A percentile compares a stretch with the other conserved stretches of the same genome.
Conservation (phyloP, 23 red algal genomes). For the Gracilariopsis chorda region DNA sequence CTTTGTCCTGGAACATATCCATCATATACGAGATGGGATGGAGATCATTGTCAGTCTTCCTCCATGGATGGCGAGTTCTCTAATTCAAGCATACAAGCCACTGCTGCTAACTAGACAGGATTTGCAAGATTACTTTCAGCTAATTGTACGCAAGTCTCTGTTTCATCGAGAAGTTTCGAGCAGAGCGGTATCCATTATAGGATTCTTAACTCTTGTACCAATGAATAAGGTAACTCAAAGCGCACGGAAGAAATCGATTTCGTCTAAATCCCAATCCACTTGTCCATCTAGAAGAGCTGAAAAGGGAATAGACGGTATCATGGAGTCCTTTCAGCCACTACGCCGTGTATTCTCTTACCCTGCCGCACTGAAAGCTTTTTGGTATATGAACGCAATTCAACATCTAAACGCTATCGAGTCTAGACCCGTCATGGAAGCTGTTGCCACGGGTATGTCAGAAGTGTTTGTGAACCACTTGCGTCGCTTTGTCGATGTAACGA, state of each 20-base stretch:
- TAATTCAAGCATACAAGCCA: constrained; percentile 38
- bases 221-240: background rate
- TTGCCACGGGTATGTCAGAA: constrained; percentile 32
- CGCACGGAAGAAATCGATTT: background rate
- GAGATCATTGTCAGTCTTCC: constrained; percentile 46
- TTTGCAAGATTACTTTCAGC: constrained; percentile 43
- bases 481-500: constrained; percentile 23
- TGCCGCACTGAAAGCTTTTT: constrained; percentile 16
- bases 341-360: constrained; percentile 60
- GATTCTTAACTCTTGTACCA: constrained; percentile 35
- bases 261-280: background rate
- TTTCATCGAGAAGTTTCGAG: constrained; percentile 50
- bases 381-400: constrained; percentile 34
- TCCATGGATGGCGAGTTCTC: constrained; percentile 24
- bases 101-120: constrained; percentile 27
- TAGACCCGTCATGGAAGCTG: background rate
- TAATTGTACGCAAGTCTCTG: constrained; percentile 45
- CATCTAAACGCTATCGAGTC: constrained; percentile 14
- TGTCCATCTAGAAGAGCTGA: background rate
- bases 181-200: constrained; percentile 45
- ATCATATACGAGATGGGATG: constrained; percentile 39
- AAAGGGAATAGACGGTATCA: constrained; percentile 11
- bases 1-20: constrained; percentile 29
- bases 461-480: constrained; percentile 37
- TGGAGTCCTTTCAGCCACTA: constrained; percentile 50